These are phyloP conservation scores for Barnettozyma botsteinii DNA, from an alignment of 805 yeast species.

Conservation along the genomic window DNA sequence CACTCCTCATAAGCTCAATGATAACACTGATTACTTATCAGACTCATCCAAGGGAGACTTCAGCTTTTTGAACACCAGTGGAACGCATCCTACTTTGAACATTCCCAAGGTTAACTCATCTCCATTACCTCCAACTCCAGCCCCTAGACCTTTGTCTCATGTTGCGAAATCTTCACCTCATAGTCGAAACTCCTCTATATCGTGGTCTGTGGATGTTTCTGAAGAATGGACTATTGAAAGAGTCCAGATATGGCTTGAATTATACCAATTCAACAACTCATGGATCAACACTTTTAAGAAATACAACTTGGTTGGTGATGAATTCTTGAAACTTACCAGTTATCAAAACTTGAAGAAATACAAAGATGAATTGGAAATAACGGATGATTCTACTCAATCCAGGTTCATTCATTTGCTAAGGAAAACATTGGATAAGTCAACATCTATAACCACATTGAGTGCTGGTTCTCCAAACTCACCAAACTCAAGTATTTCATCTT, in stretches of 20 bases:
- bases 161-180: constrained; percentile 16
- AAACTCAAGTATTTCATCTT: constrained; percentile 17
- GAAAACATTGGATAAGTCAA: constrained; percentile 31
- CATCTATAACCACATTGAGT: constrained; percentile 18
- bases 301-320: constrained; percentile 52
- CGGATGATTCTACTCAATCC: constrained; percentile 46
- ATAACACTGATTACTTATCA: not conserved
- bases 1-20: constrained; percentile 9
- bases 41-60: constrained; percentile 16
- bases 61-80: constrained; percentile 23
- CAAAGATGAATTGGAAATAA: constrained; percentile 35
- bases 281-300: constrained; percentile 67
- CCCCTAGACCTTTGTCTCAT: constrained; percentile 4
- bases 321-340: constrained; percentile 61
- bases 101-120: not conserved
- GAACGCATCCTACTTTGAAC: constrained; percentile 4
- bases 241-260: constrained; percentile 61
- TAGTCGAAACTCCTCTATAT: constrained; percentile 25
- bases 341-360: constrained; percentile 50
- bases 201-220: constrained; percentile 49
- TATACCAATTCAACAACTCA: constrained; percentile 60
- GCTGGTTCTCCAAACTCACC: constrained; percentile 13
- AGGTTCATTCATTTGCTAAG: constrained; percentile 52
- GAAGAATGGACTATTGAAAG: constrained; percentile 68
- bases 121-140: constrained; percentile 3